Conservation (phyloP, 805 yeast genomes). For the Metschnikowia aberdeeniae region DNA sequence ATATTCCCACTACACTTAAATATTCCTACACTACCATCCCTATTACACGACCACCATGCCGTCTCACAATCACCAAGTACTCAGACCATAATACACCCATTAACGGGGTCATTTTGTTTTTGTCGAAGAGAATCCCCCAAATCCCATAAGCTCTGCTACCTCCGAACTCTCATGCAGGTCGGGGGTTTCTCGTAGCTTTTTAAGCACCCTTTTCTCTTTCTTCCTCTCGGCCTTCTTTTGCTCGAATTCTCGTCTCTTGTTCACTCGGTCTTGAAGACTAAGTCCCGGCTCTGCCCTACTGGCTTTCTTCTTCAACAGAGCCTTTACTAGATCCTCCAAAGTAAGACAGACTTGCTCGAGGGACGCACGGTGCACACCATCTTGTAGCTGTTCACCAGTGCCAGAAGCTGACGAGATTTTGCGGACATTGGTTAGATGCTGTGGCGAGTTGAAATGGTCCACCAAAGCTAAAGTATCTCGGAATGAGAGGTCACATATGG, state of each 20-base stretch:
- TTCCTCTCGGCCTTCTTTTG: conserved; percentile 29
- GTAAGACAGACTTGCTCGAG: conserved; percentile 29
- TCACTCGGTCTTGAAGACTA: conserved; percentile 40
- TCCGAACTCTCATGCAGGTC: conserved; percentile 14
- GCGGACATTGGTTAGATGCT: conserved; percentile 44
- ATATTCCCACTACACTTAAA: too few relatives aligned
- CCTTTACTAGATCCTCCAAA: conserved; percentile 27
- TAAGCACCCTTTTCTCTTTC: conserved; percentile 21
- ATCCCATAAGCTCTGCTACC: conserved; percentile 52
- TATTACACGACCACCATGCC: too few relatives aligned
- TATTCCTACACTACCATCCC: too few relatives aligned
- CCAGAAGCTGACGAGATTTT: conserved; percentile 11
- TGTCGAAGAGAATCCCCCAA: conserved; percentile 50
- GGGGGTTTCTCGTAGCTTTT: conserved; percentile 9
- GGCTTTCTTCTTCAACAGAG: conserved; percentile 18
- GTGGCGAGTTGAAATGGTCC: conserved; percentile 78
- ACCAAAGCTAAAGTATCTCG: conserved; percentile 78
- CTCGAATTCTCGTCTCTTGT: conserved; percentile 35
- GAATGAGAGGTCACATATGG: conserved; percentile 71
- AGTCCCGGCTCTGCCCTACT: conserved; percentile 13
- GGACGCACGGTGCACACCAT: conserved; percentile 35
- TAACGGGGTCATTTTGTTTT: conserved; percentile 15
- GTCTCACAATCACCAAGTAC: not conserved
- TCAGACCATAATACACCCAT: not conserved
- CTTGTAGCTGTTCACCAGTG: conserved; percentile 22